These are phyloP conservation scores for Crucihimalaya himalaica DNA, from an alignment of 345 rosid genomes.

Conservation along the genomic window DNA sequence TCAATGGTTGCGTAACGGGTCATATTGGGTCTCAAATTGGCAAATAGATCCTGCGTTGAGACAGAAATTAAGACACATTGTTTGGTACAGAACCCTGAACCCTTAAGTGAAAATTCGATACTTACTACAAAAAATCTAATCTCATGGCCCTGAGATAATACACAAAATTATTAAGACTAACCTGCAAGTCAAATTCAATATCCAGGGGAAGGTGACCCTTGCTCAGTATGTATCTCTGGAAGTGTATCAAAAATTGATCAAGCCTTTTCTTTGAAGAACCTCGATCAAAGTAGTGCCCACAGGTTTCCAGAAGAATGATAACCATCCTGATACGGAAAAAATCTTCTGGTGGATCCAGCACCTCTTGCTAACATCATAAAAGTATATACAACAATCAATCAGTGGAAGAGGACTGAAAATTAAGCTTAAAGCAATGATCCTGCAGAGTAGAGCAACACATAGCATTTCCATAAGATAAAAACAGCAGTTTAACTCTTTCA, in stretches of 20 bases:
- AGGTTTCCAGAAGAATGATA: conserved; percentile 87
- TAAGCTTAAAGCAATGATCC: no score
- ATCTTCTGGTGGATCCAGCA: conserved; percentile 93
- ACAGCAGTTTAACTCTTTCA: background rate
- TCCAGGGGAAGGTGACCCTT: conserved; percentile 84
- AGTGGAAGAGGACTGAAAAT: conserved; percentile 8
- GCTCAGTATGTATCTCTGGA: conserved; percentile 92
- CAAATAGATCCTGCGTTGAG: conserved; percentile 82
- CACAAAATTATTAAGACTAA: conserved; percentile 38
- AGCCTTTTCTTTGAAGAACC: conserved; percentile 98
- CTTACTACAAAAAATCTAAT: conserved; percentile 5
- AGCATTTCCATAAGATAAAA: background rate
- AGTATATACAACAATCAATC: conserved; percentile 13
- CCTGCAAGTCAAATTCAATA: conserved; percentile 98
- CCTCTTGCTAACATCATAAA: conserved; percentile 67
- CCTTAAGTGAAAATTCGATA: conserved; percentile 6
- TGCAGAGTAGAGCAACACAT: conserved; percentile 15
- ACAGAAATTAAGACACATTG: conserved; percentile 9
- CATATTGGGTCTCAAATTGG: conserved; percentile 85
- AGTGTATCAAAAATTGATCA: conserved; percentile 85
- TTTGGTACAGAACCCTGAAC: conserved; percentile 17
- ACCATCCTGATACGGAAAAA: conserved; percentile 97
- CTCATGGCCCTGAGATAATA: background rate
- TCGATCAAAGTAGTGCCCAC: conserved; percentile 96
- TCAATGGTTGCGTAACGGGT: conserved; percentile 71